Conservation (phyloP, 352 stramenopile genomes). For the Globisporangium paddicum region DNA sequence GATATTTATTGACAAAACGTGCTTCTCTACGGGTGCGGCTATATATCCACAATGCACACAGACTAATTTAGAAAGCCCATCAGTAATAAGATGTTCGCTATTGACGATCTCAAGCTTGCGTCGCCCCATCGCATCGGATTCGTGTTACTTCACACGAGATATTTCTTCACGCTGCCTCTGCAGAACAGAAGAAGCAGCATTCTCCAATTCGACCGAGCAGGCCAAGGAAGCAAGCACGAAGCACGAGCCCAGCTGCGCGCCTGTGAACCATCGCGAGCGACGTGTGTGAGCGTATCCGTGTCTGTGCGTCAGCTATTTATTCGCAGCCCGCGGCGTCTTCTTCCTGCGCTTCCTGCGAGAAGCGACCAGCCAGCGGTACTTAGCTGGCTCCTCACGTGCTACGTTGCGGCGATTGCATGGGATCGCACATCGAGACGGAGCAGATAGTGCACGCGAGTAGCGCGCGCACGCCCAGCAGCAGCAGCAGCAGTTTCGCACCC, state of each 20-base stretch:
- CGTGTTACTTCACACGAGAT: conserved; percentile 1
- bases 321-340: neutral
- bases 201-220: neutral
- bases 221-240: neutral
- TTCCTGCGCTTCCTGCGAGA: neutral
- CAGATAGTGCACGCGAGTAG: conserved; percentile 11
- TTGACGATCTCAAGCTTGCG: too few species aligned
- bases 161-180: neutral
- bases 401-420: conserved; percentile 8
- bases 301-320: neutral
- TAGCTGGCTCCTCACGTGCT: too few species aligned
- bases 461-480: conserved; percentile 11
- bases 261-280: too few species aligned
- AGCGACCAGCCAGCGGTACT: neutral
- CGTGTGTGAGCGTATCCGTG: neutral
- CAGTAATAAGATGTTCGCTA: too few species aligned
- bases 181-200: conserved; percentile 6
- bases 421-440: conserved; percentile 10
- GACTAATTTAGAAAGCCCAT: too few species aligned
- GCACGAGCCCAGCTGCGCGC: too few species aligned
- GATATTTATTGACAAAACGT: too few species aligned
- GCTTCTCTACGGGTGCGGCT: too few species aligned
- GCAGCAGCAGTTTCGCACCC: conserved; percentile 1
- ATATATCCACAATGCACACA: too few species aligned
- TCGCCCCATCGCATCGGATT: neutral